Evolutionary conservation across 179 eudicot genomes (phyloP), one percentile per base, ranked within the genome.

Genomic region (Silene coronaria): DNA sequence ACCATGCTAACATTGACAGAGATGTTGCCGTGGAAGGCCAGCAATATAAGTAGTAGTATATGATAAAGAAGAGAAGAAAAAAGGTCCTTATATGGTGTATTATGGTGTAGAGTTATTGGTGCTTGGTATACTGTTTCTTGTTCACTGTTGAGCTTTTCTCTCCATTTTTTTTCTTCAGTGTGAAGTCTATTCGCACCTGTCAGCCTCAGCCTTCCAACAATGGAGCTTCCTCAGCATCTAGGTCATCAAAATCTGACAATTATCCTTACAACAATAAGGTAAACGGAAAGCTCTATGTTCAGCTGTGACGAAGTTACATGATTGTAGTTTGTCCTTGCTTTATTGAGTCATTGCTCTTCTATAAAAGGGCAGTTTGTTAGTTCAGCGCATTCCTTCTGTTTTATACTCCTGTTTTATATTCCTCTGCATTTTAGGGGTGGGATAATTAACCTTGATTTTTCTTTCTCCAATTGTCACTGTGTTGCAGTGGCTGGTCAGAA

Each of bases 171-270:
- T 42, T 42, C 46, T 70, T 30, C 77, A 85, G 88, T 76, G 88
- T 85, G 75, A 85, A 85, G 77, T 80, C 86, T 58, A 85, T 85
- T 16, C 88, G 88, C 36, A 82, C 88, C 68, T 85, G 87, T 82
- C 85, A 75, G 83, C 87, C 87, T 57, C 87, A 85, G 62, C 67
- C 85, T 32, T 66, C 83, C n/a, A 85, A 83, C 76, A 78, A 68
- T 66, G 88, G 84, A 66, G 67, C 79, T 69, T 74, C 85, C 13
- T 65, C 88, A 24, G 86, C 84, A 48, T 78, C 86, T 10, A 83
- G 81, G 78, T 63, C 82, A 76, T 78, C 88, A 61, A 85, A 85
- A 74, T 23, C 63, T 67, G 88, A 85, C 34, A 85, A 80, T 59
- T 62, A 70, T 62, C 82, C 66, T 6, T 79, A 73, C 74, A 78